phyloP scores from a whole-genome alignment of 2,329 filamentous ascomycete species.

The Beauveria pseudobassiana region DNA sequence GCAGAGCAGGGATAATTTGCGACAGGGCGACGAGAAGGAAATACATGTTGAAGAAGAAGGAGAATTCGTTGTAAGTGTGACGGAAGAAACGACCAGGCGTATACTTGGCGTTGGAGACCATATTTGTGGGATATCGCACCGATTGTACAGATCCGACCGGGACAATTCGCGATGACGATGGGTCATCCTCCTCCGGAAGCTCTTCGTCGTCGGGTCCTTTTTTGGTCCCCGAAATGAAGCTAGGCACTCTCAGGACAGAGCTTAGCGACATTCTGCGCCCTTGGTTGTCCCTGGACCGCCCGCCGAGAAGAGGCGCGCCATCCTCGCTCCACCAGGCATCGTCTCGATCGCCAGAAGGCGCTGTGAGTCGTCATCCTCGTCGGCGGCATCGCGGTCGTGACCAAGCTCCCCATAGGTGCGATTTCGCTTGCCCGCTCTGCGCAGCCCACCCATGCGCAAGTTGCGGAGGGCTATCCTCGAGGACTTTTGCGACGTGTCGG shows the following conservation, averaged over 20 bases:
- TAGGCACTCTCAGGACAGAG: conserved; percentile 17
- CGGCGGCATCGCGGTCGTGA: conserved; percentile 44
- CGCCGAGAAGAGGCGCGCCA: conserved; percentile 58
- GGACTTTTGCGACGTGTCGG: conserved; percentile 35
- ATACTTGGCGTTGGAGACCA: conserved; percentile 96
- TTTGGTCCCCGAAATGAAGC: conserved; percentile 26
- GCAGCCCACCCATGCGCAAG: conserved; percentile 58
- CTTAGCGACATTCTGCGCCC: conserved; percentile 21
- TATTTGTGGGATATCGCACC: conserved; percentile 77
- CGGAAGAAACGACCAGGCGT: conserved; percentile 93
- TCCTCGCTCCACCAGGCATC: conserved; percentile 61
- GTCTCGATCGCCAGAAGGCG: conserved; percentile 56
- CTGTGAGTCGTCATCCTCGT: conserved; percentile 65
- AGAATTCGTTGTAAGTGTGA: conserved; percentile 99
- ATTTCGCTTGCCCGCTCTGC: conserved; percentile 47
- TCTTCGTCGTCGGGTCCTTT: conserved; percentile 31
- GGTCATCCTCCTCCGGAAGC: conserved; percentile 49
- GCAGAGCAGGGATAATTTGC: conserved; percentile 79
- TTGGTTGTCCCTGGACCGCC: conserved; percentile 16
- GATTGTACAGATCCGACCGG: conserved; percentile 67
- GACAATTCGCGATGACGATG: conserved; percentile 65
- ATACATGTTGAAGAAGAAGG: conserved; percentile 99
- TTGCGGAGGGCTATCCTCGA: conserved; percentile 63
- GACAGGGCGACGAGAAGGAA: conserved; percentile 93
- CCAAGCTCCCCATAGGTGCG: conserved; percentile 55